Conservation (phyloP, 257 asterid genomes). For the Ligustrum vulgare region DNA sequence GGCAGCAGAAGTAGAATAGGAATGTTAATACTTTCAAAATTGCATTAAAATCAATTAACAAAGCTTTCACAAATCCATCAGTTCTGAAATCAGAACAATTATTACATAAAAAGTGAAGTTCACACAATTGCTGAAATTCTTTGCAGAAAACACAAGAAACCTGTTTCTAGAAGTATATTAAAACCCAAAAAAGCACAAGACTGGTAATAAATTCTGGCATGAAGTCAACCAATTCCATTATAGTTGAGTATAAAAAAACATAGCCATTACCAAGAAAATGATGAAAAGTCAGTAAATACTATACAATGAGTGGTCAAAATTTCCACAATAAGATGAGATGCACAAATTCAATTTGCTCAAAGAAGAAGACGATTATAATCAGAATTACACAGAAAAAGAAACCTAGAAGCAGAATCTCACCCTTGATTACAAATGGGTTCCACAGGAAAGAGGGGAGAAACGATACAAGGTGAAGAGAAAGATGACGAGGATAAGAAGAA, state of each 20-base stretch:
- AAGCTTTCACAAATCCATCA: slow-evolving; percentile 6
- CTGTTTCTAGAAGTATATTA: background rate
- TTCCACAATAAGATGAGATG: background rate
- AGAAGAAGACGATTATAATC: background rate
- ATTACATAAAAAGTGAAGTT: background rate
- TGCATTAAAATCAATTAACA: background rate
- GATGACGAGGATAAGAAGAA: slow-evolving; percentile 16
- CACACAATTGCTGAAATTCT: background rate
- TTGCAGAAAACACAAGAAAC: background rate
- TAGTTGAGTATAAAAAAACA: slow-evolving; percentile 8
- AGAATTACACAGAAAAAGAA: background rate
- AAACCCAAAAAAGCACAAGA: background rate
- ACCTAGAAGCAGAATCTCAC: background rate
- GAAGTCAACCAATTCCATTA: background rate
- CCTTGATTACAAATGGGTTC: slow-evolving; percentile 14
- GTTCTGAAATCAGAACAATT: background rate
- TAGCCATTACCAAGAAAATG: background rate
- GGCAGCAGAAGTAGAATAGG: background rate
- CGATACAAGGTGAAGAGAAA: slow-evolving; percentile 6
- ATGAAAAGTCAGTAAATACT: background rate
- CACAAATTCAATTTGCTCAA: slow-evolving; percentile 5
- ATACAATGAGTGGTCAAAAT: slow-evolving; percentile 4
- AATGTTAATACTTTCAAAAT: slow-evolving; percentile 3
- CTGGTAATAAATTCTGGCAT: background rate
- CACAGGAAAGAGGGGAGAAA: background rate